These are phyloP conservation scores for Citrus mangshanensis DNA, from an alignment of 345 rosid species.

Conservation along the genomic window DNA sequence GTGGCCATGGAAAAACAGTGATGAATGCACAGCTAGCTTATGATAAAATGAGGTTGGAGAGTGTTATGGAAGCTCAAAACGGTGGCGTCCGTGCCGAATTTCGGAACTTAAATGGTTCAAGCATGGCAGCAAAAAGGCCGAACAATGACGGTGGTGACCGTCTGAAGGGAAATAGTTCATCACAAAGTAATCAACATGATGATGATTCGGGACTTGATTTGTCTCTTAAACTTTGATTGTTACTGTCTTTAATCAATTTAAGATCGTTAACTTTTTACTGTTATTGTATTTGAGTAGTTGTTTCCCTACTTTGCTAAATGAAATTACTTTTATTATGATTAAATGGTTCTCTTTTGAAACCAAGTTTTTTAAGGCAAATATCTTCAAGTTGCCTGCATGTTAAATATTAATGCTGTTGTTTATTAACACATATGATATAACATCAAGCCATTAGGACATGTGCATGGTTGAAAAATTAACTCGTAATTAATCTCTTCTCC, in stretches of 20 bases:
- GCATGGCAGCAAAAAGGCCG: neutral
- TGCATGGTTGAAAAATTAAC: too few species aligned
- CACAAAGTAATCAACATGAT: neutral
- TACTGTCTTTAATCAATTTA: neutral
- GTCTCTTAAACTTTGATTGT: slow-evolving; percentile 27
- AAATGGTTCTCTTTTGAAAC: neutral
- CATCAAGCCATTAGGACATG: too few species aligned
- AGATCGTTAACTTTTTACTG: neutral
- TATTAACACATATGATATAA: too few species aligned
- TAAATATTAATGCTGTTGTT: too few species aligned
- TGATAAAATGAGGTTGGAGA: neutral
- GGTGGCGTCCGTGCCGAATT: neutral
- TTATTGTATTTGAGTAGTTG: neutral
- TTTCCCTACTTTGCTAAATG: neutral
- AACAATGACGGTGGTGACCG: neutral
- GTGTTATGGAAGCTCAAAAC: slow-evolving; percentile 9
- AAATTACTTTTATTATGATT: neutral
- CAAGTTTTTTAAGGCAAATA: too few species aligned
- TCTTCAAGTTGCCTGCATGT: too few species aligned
- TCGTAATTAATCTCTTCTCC: too few species aligned
- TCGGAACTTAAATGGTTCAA: neutral
- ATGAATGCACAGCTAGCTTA: slow-evolving; percentile 10
- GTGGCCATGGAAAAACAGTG: slow-evolving; percentile 6
- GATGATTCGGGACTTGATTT: slow-evolving; percentile 23
- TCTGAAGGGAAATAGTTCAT: neutral